Conservation (phyloP, 495 filamentous ascomycete species). For the Penicillium roqueforti region DNA sequence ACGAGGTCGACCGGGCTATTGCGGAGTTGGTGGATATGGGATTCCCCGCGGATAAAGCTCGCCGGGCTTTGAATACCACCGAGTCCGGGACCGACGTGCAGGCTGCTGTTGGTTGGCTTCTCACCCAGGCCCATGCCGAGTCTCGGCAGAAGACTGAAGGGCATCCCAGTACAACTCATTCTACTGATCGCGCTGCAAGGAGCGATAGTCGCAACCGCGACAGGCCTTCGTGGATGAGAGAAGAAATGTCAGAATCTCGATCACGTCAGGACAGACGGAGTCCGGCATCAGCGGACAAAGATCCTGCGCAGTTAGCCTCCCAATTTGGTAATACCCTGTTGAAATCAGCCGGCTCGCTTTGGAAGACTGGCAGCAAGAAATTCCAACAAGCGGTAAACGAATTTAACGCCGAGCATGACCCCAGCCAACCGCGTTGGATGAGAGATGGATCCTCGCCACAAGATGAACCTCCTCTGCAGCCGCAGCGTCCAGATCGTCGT, state of each 20-base stretch:
- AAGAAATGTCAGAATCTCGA: constrained; percentile 31
- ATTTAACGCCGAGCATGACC: constrained; percentile 75
- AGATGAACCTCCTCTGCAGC: constrained; percentile 24
- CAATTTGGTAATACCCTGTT: constrained; percentile 78
- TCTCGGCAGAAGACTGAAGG: constrained; percentile 54
- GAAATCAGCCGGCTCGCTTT: constrained; percentile 90
- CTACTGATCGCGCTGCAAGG: constrained; percentile 33
- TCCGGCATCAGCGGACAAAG: constrained; percentile 60
- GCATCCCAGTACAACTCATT: constrained; percentile 26
- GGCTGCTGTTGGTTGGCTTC: constrained; percentile 80
- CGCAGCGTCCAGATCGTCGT: constrained; percentile 15
- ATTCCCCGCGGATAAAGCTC: constrained; percentile 76
- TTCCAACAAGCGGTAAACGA: constrained; percentile 93
- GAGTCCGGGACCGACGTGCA: constrained; percentile 77
- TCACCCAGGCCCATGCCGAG: constrained; percentile 85
- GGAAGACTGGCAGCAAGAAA: constrained; percentile 91
- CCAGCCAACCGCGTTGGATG: constrained; percentile 94
- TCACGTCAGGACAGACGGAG: constrained; percentile 51
- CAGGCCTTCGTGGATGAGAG: constrained; percentile 37
- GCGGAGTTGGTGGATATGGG: constrained; percentile 95
- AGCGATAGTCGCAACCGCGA: constrained; percentile 38
- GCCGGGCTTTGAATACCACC: constrained; percentile 71
- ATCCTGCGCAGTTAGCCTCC: constrained; percentile 75
- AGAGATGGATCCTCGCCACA: constrained; percentile 52
- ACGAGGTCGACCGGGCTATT: constrained; percentile 74